Conservation (phyloP, 257 asterid genomes). For the Gynochthodes officinalis region DNA sequence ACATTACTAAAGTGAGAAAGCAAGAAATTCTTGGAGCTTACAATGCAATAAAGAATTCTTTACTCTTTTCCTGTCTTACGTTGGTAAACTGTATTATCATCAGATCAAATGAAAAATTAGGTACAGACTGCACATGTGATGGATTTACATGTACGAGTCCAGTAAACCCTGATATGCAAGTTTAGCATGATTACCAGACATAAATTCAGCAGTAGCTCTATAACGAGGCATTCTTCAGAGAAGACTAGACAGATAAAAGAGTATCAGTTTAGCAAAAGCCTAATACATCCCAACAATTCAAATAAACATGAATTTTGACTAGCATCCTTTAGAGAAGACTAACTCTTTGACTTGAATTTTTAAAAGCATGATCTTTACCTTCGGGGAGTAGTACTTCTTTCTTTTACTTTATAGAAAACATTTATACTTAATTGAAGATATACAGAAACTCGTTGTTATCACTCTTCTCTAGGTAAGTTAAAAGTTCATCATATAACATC, state of each 20-base stretch:
- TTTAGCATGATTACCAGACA: not conserved
- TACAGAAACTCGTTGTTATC: too few species aligned
- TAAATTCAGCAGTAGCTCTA: not conserved
- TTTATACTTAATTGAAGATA: too few species aligned
- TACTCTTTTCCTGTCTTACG: not conserved
- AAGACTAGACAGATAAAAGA: not conserved
- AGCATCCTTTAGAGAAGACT: too few species aligned
- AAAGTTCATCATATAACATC: not conserved
- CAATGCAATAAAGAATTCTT: not conserved
- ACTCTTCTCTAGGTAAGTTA: too few species aligned
- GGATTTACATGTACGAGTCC: not conserved
- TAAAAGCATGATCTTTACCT: too few species aligned
- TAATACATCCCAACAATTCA: not conserved
- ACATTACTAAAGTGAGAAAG: not conserved
- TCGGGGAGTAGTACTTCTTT: too few species aligned
- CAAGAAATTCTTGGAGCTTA: not conserved
- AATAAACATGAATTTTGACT: not conserved
- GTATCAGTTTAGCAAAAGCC: not conserved
- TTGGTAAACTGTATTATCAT: not conserved
- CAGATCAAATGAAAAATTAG: not conserved
- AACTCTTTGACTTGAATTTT: too few species aligned
- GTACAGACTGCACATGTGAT: not conserved
- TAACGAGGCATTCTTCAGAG: not conserved
- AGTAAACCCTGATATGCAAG: not conserved
- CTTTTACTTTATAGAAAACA: too few species aligned